Conservation (phyloP, 2,329 filamentous ascomycete species). For the Trichoderma semiorbis region DNA sequence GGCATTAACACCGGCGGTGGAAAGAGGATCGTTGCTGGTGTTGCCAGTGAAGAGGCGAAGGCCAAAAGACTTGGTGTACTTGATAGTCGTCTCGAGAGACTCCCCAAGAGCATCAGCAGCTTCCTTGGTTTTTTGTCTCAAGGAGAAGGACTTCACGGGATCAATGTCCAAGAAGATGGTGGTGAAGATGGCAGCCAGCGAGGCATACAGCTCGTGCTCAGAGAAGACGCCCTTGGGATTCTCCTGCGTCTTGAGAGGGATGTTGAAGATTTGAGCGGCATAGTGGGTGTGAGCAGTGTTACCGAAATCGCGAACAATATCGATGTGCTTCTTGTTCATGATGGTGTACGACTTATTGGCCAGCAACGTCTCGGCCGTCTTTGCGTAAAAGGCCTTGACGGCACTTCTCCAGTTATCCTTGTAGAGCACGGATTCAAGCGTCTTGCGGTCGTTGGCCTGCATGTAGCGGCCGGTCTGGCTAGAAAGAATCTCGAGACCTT, state of each 20-base stretch:
- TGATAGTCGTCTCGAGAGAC: slow-evolving; percentile 62
- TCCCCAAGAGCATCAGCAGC: slow-evolving; percentile 57
- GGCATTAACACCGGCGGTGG: slow-evolving; percentile 62
- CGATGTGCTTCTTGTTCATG: slow-evolving; percentile 55
- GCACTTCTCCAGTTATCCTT: slow-evolving; percentile 58
- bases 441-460: slow-evolving; percentile 36
- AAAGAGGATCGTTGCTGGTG: slow-evolving; percentile 52
- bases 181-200: slow-evolving; percentile 63
- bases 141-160: slow-evolving; percentile 61
- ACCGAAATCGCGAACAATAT: slow-evolving; percentile 67
- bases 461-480: slow-evolving; percentile 10
- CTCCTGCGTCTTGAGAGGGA: slow-evolving; percentile 62
- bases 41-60: slow-evolving; percentile 48
- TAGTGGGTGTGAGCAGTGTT: slow-evolving; percentile 66
- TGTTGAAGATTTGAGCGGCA: slow-evolving; percentile 58
- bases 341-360: slow-evolving; percentile 63
- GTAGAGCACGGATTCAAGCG: slow-evolving; percentile 57
- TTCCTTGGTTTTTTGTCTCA: slow-evolving; percentile 56
- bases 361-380: slow-evolving; percentile 60
- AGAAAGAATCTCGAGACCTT: slow-evolving; percentile 56
- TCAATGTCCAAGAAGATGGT: slow-evolving; percentile 66
- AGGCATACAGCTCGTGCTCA: slow-evolving; percentile 56
- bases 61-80: slow-evolving; percentile 45
- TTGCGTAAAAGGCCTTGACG: slow-evolving; percentile 65
- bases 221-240: slow-evolving; percentile 57